Conservation (phyloP, 805 yeast species). For the Candida rishiriensis region DNA sequence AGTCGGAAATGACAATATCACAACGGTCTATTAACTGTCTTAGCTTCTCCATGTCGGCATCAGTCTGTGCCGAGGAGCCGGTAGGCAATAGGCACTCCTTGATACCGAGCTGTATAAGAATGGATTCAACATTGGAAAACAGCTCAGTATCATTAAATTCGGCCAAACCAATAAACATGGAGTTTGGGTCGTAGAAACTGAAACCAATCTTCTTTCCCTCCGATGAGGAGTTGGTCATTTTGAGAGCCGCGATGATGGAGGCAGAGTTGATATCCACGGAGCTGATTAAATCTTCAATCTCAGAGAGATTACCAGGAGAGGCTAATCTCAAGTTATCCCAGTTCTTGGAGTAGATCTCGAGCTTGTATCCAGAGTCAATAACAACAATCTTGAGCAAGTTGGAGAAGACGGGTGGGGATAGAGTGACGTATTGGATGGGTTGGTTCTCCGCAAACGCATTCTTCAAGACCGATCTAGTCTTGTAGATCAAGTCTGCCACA, state of each 20-base stretch:
- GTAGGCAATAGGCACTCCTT: slow-evolving; percentile 71
- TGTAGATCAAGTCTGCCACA: slow-evolving; percentile 81
- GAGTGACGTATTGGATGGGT: slow-evolving; percentile 57
- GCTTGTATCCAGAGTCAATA: slow-evolving; percentile 65
- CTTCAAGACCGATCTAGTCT: slow-evolving; percentile 78
- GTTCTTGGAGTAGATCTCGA: slow-evolving; percentile 70
- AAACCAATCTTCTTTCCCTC: slow-evolving; percentile 64
- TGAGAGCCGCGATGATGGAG: slow-evolving; percentile 51
- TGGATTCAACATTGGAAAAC: slow-evolving; percentile 79
- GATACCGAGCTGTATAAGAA: slow-evolving; percentile 83
- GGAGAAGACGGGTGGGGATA: slow-evolving; percentile 70
- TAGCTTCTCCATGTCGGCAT: slow-evolving; percentile 60
- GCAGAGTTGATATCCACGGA: slow-evolving; percentile 33
- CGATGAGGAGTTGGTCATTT: slow-evolving; percentile 33
- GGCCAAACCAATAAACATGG: slow-evolving; percentile 59
- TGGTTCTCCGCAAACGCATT: slow-evolving; percentile 34
- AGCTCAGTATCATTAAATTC: slow-evolving; percentile 87
- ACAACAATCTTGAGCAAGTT: slow-evolving; percentile 63
- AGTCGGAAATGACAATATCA: slow-evolving; percentile 63
- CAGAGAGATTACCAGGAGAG: slow-evolving; percentile 86
- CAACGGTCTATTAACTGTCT: slow-evolving; percentile 73
- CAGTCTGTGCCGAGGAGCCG: slow-evolving; percentile 25
- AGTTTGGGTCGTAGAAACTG: slow-evolving; percentile 71
- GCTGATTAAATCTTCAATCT: slow-evolving; percentile 64
- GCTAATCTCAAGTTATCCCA: slow-evolving; percentile 62